phyloP scores from a whole-genome alignment of 1,139 yeast genomes.

The Geotrichum reessii region DNA sequence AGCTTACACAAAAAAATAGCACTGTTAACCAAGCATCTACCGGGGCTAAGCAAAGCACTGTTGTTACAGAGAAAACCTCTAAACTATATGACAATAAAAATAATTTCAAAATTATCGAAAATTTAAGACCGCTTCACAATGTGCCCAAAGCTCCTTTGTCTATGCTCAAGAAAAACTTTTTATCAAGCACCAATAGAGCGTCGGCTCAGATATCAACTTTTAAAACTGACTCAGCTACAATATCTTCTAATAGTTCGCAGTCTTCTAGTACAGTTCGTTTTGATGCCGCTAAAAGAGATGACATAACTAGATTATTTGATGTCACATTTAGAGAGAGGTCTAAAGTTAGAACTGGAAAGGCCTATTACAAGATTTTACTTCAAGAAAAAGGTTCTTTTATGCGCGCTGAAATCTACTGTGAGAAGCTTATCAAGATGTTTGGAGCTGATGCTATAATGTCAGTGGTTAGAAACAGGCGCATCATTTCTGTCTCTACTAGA shows the following conservation, averaged over 20 bases:
- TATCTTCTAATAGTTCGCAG: neutral
- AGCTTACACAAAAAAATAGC: too few relatives aligned
- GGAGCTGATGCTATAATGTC: neutral
- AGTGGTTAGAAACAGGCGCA: neutral
- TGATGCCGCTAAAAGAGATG: neutral
- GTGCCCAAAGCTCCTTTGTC: too few relatives aligned
- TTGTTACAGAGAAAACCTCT: too few relatives aligned
- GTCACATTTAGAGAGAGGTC: neutral
- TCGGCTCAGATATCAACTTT: neutral
- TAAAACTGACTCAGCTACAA: neutral
- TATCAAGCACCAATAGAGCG: too few relatives aligned
- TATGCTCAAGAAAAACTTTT: too few relatives aligned
- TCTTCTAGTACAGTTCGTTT: neutral
- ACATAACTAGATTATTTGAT: too few relatives aligned
- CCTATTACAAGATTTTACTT: neutral
- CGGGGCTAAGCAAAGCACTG: too few relatives aligned
- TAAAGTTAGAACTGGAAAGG: neutral
- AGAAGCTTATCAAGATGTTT: neutral
- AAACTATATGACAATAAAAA: too few relatives aligned
- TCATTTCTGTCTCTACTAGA: neutral
- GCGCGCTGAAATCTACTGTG: neutral
- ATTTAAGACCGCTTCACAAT: too few relatives aligned
- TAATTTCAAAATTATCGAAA: too few relatives aligned
- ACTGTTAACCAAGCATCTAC: too few relatives aligned
- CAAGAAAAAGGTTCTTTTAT: neutral